A percentile compares a stretch with the other conserved stretches of the same genome.
Evolutionary conservation across 2,329 filamentous ascomycete species (phyloP).

Genomic region (Amesomyces nigricolor): DNA sequence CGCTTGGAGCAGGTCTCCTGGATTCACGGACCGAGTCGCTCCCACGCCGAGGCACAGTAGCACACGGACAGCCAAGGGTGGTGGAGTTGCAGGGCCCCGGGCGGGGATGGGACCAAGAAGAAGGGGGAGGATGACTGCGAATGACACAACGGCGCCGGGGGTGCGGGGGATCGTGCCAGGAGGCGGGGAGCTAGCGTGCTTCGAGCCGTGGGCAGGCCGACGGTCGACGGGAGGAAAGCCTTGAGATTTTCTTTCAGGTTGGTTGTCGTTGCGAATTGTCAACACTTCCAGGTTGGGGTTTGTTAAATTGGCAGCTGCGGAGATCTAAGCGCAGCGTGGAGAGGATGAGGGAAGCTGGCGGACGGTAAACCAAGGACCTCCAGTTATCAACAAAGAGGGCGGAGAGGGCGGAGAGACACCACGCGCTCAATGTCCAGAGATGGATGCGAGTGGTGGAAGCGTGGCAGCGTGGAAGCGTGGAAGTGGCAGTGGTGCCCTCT

Average conservation of each 20-base stretch:
- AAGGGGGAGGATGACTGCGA: slow-evolving; percentile 6
- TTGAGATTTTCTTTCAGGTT: not conserved
- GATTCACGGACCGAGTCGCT: not conserved
- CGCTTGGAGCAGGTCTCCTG: not conserved
- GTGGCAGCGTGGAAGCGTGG: slow-evolving; percentile 23
- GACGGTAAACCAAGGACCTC: slow-evolving; percentile 10
- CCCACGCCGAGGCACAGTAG: not conserved
- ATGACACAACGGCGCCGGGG: slow-evolving; percentile 8
- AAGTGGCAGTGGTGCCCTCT: slow-evolving; percentile 14
- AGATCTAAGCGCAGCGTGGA: slow-evolving; percentile 18
- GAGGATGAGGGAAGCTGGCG: slow-evolving; percentile 9
- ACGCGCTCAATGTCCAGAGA: not conserved
- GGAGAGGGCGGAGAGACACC: slow-evolving; percentile 9
- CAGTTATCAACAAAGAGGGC: slow-evolving; percentile 3
- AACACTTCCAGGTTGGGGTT: slow-evolving; percentile 3
- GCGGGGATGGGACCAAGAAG: not conserved
- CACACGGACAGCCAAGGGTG: not conserved
- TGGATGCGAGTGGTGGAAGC: slow-evolving; percentile 14
- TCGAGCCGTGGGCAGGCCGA: not conserved
- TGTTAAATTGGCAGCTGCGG: slow-evolving; percentile 22
- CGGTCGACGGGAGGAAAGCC: not conserved
- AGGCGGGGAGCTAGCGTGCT: slow-evolving; percentile 10
- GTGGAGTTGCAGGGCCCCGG: not conserved
- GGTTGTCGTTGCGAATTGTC: not conserved
- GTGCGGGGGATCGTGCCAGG: not conserved